Conservation (phyloP, 257 asterid genomes). For the Solanum pennellii region DNA sequence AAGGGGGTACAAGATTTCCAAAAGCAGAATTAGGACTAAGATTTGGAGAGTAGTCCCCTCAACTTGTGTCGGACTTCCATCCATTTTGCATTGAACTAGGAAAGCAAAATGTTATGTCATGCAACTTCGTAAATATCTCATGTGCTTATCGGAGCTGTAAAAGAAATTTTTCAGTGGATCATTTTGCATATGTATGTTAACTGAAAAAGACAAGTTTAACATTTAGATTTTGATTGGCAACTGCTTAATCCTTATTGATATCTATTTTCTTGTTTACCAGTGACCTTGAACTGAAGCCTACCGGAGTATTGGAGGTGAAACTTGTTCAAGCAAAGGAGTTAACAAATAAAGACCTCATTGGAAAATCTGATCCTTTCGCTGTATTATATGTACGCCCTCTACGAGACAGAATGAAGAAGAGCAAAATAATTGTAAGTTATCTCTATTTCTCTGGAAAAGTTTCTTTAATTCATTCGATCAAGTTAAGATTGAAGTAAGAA, state of each 20-base stretch:
- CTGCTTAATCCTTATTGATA: background rate
- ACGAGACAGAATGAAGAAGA: slow-evolving; percentile 49
- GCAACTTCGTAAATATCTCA: background rate
- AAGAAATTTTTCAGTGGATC: background rate
- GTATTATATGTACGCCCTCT: slow-evolving; percentile 66
- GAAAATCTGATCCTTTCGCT: slow-evolving; percentile 95
- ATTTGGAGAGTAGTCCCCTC: background rate
- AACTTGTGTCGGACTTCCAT: background rate
- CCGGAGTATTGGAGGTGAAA: slow-evolving; percentile 83
- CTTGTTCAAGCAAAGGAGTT: slow-evolving; percentile 83
- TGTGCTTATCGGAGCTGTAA: background rate
- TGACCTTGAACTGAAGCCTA: slow-evolving; percentile 61
- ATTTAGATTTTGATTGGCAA: background rate
- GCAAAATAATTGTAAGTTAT: slow-evolving; percentile 58
- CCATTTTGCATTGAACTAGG: background rate
- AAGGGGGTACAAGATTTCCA: background rate
- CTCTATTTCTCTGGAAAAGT: background rate
- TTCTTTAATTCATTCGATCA: background rate
- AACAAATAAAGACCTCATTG: slow-evolving; percentile 68
- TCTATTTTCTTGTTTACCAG: slow-evolving; percentile 20
- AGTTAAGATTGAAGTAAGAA: background rate
- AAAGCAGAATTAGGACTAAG: background rate
- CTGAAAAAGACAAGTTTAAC: background rate
- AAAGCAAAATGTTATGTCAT: background rate
- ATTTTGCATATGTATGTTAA: background rate